These are phyloP conservation scores for Cryptococcus floricola DNA, from an alignment of 1,284 basidiomycete species.

Conservation along the genomic window DNA sequence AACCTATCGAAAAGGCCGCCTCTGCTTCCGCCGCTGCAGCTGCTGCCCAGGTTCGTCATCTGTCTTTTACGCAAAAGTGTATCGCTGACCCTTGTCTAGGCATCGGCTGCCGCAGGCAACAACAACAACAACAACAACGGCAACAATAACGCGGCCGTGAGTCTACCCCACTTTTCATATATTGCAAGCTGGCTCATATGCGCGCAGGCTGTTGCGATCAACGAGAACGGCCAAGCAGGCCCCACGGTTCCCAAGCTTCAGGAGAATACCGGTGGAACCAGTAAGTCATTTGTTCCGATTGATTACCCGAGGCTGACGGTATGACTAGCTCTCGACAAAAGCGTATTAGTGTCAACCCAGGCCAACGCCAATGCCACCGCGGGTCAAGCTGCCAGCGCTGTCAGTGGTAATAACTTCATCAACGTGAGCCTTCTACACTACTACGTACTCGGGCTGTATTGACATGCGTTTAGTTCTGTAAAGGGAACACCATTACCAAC, in stretches of 20 bases:
- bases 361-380: constrained; percentile 25
- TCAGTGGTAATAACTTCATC: constrained; percentile 44
- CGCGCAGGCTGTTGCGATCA: constrained; percentile 2
- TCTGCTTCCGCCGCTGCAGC: no score
- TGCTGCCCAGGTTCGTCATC: background rate
- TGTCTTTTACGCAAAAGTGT: no score
- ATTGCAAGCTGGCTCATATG: no score
- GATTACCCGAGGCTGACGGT: background rate
- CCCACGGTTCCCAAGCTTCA: constrained; percentile 14
- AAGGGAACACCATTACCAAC: constrained; percentile 42
- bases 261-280: constrained; percentile 10
- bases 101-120: background rate
- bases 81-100: background rate
- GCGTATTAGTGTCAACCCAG: constrained; percentile 17
- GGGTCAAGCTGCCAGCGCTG: constrained; percentile 39
- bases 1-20: no score
- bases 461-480: constrained; percentile 22
- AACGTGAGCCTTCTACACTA: constrained; percentile 19
- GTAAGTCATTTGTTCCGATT: constrained; percentile 3
- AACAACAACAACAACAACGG: constrained; percentile 1
- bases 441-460: constrained; percentile 5
- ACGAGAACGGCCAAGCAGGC: constrained; percentile 15
- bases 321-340: constrained; percentile 19
- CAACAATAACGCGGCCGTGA: background rate
- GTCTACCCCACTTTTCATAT: background rate